Conservation (phyloP, 148 eudicot species). For the Vaccinium corymbosum region DNA sequence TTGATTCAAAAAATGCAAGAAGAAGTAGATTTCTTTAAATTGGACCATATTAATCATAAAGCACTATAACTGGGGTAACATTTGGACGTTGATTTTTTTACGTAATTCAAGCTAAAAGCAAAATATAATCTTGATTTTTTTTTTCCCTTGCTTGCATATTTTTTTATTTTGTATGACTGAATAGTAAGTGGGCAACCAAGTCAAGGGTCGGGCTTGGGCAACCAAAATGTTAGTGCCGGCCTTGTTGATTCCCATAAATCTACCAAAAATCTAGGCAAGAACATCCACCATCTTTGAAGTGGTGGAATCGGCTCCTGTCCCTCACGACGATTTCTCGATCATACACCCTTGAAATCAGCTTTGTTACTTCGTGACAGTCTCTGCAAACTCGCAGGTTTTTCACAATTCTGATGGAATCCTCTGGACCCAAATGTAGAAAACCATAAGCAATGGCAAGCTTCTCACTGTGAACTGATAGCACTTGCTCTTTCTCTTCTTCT, state of each 20-base stretch:
- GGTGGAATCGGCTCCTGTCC: constrained; percentile 25
- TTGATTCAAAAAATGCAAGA: too few relatives aligned
- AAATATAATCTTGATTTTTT: too few relatives aligned
- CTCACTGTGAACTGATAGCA: constrained; percentile 24
- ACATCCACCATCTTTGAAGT: constrained; percentile 22
- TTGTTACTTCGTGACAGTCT: constrained; percentile 22
- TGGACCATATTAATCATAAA: too few relatives aligned
- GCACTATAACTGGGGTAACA: too few relatives aligned
- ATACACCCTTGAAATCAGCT: constrained; percentile 22
- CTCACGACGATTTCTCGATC: constrained; percentile 22
- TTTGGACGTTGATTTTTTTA: too few relatives aligned
- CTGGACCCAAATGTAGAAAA: constrained; percentile 16
- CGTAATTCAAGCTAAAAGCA: too few relatives aligned
- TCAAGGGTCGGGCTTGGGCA: too few relatives aligned
- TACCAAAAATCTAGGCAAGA: constrained; percentile 30
- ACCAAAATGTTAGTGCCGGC: too few relatives aligned
- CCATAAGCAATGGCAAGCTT: constrained; percentile 30
- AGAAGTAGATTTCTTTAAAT: too few relatives aligned
- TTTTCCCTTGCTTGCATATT: too few relatives aligned
- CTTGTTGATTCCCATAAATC: background rate
- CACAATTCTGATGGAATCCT: constrained; percentile 22
- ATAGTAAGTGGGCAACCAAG: too few relatives aligned
- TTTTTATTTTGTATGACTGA: too few relatives aligned
- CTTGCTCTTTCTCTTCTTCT: constrained; percentile 24
- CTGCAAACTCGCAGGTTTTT: constrained; percentile 27